Conservation (phyloP, 805 yeast genomes). For the Yarrowia sp. region DNA sequence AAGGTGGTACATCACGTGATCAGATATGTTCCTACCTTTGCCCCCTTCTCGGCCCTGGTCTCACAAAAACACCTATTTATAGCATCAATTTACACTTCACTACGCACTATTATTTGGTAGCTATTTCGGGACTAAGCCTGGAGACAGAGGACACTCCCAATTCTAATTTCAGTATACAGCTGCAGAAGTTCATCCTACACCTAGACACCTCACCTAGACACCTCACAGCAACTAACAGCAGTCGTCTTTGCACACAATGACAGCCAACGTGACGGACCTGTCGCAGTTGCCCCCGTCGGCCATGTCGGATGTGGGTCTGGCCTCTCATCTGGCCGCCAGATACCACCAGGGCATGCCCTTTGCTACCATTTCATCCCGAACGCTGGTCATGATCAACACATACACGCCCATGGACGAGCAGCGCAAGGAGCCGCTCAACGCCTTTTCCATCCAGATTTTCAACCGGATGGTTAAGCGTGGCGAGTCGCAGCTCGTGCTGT, state of each 20-base stretch:
- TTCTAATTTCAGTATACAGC: slow-evolving; percentile 3
- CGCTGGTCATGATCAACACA: slow-evolving; percentile 53
- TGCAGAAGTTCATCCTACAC: not conserved
- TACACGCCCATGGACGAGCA: slow-evolving; percentile 45
- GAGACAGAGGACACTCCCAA: not conserved
- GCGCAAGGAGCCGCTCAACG: slow-evolving; percentile 37
- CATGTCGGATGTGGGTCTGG: slow-evolving; percentile 52
- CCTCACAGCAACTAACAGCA: not conserved
- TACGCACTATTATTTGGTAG: slow-evolving; percentile 10
- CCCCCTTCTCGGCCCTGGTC: too few species aligned
- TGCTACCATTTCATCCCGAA: slow-evolving; percentile 51
- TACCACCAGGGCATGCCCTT: slow-evolving; percentile 55
- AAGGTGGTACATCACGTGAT: not conserved
- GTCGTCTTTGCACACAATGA: not conserved
- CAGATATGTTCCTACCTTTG: too few species aligned
- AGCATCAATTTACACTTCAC: slow-evolving; percentile 4
- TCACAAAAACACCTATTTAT: slow-evolving; percentile 3
- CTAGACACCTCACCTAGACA: not conserved
- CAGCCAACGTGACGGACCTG: slow-evolving; percentile 46
- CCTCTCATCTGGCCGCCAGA: slow-evolving; percentile 55
- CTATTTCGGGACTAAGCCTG: slow-evolving; percentile 26
- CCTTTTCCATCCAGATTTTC: slow-evolving; percentile 34
- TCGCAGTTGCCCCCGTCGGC: slow-evolving; percentile 50
- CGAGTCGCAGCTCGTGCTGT: slow-evolving; percentile 46
- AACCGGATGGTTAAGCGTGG: slow-evolving; percentile 36